A percentile compares a stretch with the other conserved stretches of the same genome.
These are phyloP conservation scores for Posidonia australis DNA, from an alignment of 106 monocot species.

Conservation along the genomic window DNA sequence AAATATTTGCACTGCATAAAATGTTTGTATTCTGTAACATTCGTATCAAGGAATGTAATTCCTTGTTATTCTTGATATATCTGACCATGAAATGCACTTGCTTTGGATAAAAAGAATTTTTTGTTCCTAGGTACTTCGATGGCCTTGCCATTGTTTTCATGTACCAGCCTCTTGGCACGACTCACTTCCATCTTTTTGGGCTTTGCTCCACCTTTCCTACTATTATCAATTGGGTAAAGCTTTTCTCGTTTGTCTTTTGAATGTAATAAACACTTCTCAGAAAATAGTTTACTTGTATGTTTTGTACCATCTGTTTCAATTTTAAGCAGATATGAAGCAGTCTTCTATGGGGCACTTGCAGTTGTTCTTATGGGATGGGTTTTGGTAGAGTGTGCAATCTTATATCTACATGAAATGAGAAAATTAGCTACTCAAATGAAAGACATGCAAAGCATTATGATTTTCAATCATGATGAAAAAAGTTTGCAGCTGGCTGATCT, in stretches of 20 bases:
- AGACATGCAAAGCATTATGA: conserved; percentile 16
- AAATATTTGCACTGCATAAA: too few species aligned
- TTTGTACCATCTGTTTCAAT: neutral
- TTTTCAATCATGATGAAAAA: conserved; percentile 37
- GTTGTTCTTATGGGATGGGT: conserved; percentile 92
- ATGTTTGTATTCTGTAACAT: too few species aligned
- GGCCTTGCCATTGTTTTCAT: conserved; percentile 75
- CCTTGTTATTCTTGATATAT: too few species aligned
- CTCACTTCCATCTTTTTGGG: conserved; percentile 87
- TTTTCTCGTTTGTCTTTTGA: too few species aligned
- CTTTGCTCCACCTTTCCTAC: conserved; percentile 75
- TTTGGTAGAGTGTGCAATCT: conserved; percentile 49
- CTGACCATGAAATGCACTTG: neutral
- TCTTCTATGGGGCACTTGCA: conserved; percentile 73
- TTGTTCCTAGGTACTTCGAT: conserved; percentile 52
- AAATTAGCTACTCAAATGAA: conserved; percentile 11
- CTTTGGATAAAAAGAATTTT: neutral
- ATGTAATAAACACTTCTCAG: neutral
- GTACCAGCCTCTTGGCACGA: conserved; percentile 44
- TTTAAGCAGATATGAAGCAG: conserved; percentile 70
- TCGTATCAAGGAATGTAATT: too few species aligned
- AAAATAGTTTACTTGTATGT: neutral
- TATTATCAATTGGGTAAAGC: conserved; percentile 81
- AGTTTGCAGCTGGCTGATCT: conserved; percentile 55
- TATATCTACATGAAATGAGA: conserved; percentile 21